These are phyloP conservation scores for Thraustochytrium striatum DNA, from an alignment of 352 stramenopile genomes.

Conservation along the genomic window DNA sequence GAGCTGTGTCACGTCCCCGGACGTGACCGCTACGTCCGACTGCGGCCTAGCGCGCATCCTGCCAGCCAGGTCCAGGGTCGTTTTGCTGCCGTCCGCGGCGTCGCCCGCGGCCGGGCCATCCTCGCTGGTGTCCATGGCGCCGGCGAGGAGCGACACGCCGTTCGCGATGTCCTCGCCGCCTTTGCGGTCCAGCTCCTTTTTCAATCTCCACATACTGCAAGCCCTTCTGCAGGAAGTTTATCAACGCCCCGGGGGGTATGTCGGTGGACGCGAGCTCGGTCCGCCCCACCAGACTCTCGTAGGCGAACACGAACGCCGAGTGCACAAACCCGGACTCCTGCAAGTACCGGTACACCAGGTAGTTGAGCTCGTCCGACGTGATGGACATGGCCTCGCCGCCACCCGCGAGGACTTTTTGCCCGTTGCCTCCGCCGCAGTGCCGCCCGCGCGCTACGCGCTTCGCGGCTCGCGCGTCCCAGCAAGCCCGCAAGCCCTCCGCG, in stretches of 20 bases:
- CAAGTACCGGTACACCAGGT: constrained; percentile 95
- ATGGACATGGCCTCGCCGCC: constrained; percentile 69
- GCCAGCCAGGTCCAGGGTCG: constrained; percentile 18
- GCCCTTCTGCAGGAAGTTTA: constrained; percentile 97
- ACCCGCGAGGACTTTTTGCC: neutral
- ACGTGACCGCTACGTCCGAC: neutral
- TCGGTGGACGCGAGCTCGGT: constrained; percentile 74
- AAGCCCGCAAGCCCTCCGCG: no score
- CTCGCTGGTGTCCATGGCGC: constrained; percentile 20
- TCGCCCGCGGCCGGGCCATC: neutral
- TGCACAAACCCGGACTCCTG: constrained; percentile 94
- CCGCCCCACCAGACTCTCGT: constrained; percentile 92
- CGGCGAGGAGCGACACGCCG: constrained; percentile 15
- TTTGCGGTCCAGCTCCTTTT: constrained; percentile 51
- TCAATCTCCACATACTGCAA: constrained; percentile 88
- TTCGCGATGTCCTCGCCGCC: constrained; percentile 18
- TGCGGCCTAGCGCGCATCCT: neutral
- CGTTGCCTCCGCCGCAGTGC: neutral
- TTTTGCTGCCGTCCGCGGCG: neutral
- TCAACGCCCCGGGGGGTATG: constrained; percentile 89
- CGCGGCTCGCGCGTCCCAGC: neutral
- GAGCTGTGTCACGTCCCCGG: constrained; percentile 7
- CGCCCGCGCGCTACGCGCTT: neutral
- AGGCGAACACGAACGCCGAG: constrained; percentile 95
- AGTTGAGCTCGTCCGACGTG: constrained; percentile 94